Conservation (phyloP, 1,139 yeast species). For the Hemisphaericaspora subhashii region DNA sequence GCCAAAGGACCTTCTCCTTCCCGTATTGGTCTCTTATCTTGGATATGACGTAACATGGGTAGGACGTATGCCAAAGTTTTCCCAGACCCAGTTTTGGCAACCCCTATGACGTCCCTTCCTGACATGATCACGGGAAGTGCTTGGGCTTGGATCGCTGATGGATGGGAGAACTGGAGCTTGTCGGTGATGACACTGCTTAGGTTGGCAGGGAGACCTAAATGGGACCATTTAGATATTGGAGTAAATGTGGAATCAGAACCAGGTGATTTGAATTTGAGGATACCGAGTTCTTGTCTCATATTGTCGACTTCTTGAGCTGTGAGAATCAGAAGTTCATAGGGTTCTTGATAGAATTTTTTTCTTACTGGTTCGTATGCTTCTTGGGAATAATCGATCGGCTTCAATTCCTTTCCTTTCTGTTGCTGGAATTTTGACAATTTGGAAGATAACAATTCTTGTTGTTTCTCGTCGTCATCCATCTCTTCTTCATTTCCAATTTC, state of each 20-base stretch:
- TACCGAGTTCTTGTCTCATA: conserved; percentile 58
- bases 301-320: conserved; percentile 53
- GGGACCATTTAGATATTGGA: conserved; percentile 80
- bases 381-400: conserved; percentile 44
- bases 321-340: conserved; percentile 51
- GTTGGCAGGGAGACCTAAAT: conserved; percentile 69
- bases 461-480: conserved; percentile 22
- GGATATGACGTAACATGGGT: conserved; percentile 81
- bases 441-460: conserved; percentile 24
- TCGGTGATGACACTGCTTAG: conserved; percentile 53
- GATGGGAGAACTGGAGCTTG: conserved; percentile 54
- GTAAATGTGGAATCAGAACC: conserved; percentile 58
- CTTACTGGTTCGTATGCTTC: conserved; percentile 54
- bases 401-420: conserved; percentile 35
- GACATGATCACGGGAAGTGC: conserved; percentile 89
- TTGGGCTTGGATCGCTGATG: conserved; percentile 90
- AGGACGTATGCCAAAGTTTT: conserved; percentile 86
- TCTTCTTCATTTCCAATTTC: conserved; percentile 20
- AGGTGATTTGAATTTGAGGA: conserved; percentile 60
- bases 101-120: conserved; percentile 88
- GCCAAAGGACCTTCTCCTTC: conserved; percentile 75
- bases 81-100: conserved; percentile 97
- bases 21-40: conserved; percentile 60
- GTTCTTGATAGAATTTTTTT: conserved; percentile 65
- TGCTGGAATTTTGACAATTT: conserved; percentile 34